A percentile compares a stretch with the other conserved stretches of the same genome.
Evolutionary conservation across 768 basidiomycete genomes (phyloP).

Genomic region (Calocera viscosa): DNA sequence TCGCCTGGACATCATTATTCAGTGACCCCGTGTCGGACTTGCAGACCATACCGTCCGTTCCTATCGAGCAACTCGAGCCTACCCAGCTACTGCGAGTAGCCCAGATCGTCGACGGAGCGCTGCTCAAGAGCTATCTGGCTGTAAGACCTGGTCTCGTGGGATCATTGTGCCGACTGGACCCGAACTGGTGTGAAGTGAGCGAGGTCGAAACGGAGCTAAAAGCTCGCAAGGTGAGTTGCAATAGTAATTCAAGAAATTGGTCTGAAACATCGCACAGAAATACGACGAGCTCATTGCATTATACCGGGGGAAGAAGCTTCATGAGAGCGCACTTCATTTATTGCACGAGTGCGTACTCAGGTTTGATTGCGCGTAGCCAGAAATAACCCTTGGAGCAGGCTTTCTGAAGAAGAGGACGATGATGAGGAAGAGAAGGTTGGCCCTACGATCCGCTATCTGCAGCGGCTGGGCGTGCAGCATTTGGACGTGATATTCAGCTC

Average conservation of each 20-base stretch:
- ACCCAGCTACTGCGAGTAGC: constrained; percentile 79
- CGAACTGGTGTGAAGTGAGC: constrained; percentile 92
- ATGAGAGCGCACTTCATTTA: constrained; percentile 69
- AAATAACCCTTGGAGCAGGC: constrained; percentile 33
- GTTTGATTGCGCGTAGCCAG: neutral
- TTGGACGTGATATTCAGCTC: constrained; percentile 69
- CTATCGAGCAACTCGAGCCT: constrained; percentile 58
- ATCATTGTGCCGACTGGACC: constrained; percentile 68
- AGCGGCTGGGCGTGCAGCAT: constrained; percentile 76
- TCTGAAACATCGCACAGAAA: constrained; percentile 43
- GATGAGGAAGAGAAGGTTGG: constrained; percentile 58
- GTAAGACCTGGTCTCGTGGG: constrained; percentile 71
- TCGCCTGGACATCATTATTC: constrained; percentile 44
- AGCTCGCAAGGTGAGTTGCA: constrained; percentile 50
- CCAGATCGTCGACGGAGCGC: constrained; percentile 87
- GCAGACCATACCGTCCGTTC: constrained; percentile 61
- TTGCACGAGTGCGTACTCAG: constrained; percentile 60
- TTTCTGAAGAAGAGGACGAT: constrained; percentile 67
- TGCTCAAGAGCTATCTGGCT: constrained; percentile 85
- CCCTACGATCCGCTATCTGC: constrained; percentile 80
- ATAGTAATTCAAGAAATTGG: neutral
- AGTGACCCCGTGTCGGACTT: constrained; percentile 46
- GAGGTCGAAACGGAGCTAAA: constrained; percentile 82
- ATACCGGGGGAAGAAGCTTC: constrained; percentile 94
- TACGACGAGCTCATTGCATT: constrained; percentile 79